Evolutionary conservation across 768 basidiomycete species (phyloP), one percentile per base, ranked within the genome.

Genomic region (Cystofilobasidium macerans): DNA sequence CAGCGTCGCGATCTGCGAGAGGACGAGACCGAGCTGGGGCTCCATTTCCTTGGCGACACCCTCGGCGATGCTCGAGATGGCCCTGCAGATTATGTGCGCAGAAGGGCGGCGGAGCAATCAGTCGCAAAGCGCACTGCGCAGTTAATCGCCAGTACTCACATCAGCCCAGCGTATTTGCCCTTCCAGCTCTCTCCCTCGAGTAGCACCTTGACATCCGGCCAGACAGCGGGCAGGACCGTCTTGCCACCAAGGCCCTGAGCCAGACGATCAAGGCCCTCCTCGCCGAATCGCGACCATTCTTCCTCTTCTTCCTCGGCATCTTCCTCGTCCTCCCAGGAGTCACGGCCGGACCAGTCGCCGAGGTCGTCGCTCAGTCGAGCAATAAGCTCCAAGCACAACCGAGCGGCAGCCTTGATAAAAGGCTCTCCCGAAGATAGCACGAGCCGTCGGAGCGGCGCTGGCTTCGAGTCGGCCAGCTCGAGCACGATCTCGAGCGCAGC

Each of bases 401-500:
- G 69, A 74, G 73, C 73, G 26, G 78, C 76, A 43, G 82, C 85
- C 45, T 86, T 85, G 0, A 84, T 82, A 22, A 85, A 83, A 84
- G 90, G 87, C 3, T 86, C 87, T 73, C 89, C 87, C 28, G 22
- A 38, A 9, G 58, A 3, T 3, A 54, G 30, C 43, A 89, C 73
- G 75, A 87, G 89, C 11, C 86, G 86, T 2, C 86, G 78, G 0
- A 90, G 85, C 82, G 89, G 85, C 5, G 77, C 76, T 0, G 88
- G 84, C 40, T 81, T 79, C 3, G 87, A 82, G 75, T 93, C 89
- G 33, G 82, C 83, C n/a, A 94, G 75, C 16, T 82, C 83, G 62
- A 92, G 79, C 83, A 93, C 85, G 61, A 93, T 83, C 75, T 93
- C 90, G 13, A 91, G 77, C 12, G 88, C 86, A 0, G 84, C 82